These are phyloP conservation scores for Penicillium polonicum DNA, from an alignment of 2,329 filamentous ascomycete species.

Conservation along the genomic window DNA sequence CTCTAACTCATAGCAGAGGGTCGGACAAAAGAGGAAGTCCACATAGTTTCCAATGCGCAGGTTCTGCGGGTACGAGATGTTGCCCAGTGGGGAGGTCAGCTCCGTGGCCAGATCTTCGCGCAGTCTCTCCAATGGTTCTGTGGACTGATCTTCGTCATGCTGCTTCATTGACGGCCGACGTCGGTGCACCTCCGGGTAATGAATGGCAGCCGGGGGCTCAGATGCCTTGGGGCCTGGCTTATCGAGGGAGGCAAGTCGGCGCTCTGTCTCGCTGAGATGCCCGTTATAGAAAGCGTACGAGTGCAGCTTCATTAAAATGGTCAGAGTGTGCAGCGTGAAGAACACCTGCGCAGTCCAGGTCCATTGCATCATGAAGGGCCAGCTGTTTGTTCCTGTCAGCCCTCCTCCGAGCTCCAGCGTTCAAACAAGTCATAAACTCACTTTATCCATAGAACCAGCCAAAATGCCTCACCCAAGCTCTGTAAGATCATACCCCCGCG, in stretches of 20 bases:
- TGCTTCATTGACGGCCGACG: conserved; percentile 29
- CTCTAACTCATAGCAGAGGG: conserved; percentile 94
- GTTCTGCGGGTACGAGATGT: conserved; percentile 86
- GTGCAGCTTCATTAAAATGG: conserved; percentile 98
- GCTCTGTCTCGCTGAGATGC: conserved; percentile 83
- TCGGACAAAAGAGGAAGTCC: conserved; percentile 89
- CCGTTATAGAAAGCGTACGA: conserved; percentile 98
- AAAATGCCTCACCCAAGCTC: conserved; percentile 73
- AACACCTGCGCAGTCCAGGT: conserved; percentile 98
- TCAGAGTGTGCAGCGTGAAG: conserved; percentile 84
- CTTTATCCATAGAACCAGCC: conserved; percentile 79
- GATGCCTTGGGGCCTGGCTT: conserved; percentile 65
- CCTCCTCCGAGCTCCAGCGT: not conserved
- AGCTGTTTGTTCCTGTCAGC: conserved; percentile 42
- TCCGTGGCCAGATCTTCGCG: conserved; percentile 87
- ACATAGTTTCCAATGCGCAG: conserved; percentile 77
- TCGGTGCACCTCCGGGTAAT: conserved; percentile 63
- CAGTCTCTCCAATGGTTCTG: conserved; percentile 62
- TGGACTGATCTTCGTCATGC: conserved; percentile 37
- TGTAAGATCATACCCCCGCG: conserved; percentile 77
- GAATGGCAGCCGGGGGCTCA: conserved; percentile 61
- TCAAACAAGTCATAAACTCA: conserved; percentile 35
- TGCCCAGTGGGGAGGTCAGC: conserved; percentile 84
- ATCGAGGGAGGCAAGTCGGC: conserved; percentile 76
- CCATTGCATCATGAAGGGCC: conserved; percentile 85